A percentile compares a stretch with the other conserved stretches of the same genome.
Conservation (phyloP, 2,329 filamentous ascomycete species). For the Spiromastix sp. region DNA sequence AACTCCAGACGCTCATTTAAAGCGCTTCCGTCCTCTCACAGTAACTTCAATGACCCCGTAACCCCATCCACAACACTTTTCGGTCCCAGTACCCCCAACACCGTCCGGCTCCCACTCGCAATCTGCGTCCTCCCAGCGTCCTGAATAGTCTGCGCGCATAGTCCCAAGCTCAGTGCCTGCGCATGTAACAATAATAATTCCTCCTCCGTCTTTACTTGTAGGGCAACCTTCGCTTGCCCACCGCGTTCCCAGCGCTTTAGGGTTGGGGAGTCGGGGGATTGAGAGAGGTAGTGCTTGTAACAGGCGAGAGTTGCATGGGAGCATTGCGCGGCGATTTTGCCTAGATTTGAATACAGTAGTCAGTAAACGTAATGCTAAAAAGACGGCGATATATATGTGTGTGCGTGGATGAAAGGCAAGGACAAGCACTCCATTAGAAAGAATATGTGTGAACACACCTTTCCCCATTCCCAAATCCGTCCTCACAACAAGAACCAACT, state of each 20-base stretch:
- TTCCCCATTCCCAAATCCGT: conserved; percentile 97
- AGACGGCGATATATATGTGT: neutral
- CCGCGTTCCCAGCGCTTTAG: conserved; percentile 74
- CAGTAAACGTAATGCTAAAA: neutral
- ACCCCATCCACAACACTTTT: conserved; percentile 73
- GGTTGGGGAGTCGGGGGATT: conserved; percentile 46
- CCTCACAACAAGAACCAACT: conserved; percentile 82
- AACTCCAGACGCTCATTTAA: no score
- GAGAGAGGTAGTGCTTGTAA: conserved; percentile 69
- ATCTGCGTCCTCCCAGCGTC: conserved; percentile 98
- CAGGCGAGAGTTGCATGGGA: conserved; percentile 94
- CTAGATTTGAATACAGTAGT: conserved; percentile 36
- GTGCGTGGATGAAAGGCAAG: neutral
- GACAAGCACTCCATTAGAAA: no score
- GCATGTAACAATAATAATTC: conserved; percentile 66
- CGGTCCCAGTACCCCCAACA: conserved; percentile 73
- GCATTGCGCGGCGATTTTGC: conserved; percentile 94
- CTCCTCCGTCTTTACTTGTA: conserved; percentile 80
- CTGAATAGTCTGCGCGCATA: conserved; percentile 82
- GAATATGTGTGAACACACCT: no score
- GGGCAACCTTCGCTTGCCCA: conserved; percentile 87
- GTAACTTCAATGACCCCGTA: conserved; percentile 72
- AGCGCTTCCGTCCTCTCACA: no score
- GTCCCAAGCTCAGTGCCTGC: conserved; percentile 68
- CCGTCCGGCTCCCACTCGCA: conserved; percentile 81